Evolutionary conservation across 2,329 filamentous ascomycete genomes (phyloP), one percentile per base, ranked within the genome.

Genomic region (Penicillium sp.): DNA sequence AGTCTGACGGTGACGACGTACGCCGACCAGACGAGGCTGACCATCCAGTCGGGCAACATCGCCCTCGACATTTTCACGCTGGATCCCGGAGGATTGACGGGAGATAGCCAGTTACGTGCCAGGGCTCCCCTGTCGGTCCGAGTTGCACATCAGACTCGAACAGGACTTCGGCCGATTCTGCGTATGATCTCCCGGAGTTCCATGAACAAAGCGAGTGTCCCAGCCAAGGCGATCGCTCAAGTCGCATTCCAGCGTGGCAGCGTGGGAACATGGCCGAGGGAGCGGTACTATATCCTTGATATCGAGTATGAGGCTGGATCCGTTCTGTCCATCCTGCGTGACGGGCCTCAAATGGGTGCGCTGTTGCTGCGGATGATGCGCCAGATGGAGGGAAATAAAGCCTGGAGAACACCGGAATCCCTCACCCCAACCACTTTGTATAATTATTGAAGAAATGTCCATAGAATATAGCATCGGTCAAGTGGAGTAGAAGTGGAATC

Each of bases 11-110:
- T 30, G 18, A 10, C 26, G 32, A 37, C 22, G 15, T 18, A 12
- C n/a, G 11, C n/a, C 2, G 18, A 16, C 12, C n/a, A 26, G 7
- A 22, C 6, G 13, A 9, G 11, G 26, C 34, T 37, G 13, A 37
- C 34, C 26, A 22, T 26, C 9, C 13, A 65, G 61, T 51, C 54
- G 10, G 57, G 47, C 2, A 59, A 57, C 39, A 62, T 64, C 25
- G 45, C 57, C 7, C 51, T 64, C n/a, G 57, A 62, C 37, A 56
- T 65, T 36, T 62, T 55, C 47, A 63, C 58, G 1, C 45, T 64
- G 32, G 60, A 64, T 38, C 61, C 59, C 4, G 60, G 61, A 13
- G 51, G 44, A 4, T 50, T 62, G 38, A 41, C 48, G 9, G 56
- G 57, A 11, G 45, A 54, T 6, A 55, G 46, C 15, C 52, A 54